Conservation (phyloP, 225 moss, liverwort and hornwort genomes). For the Pseudoscleropodium purum region DNA sequence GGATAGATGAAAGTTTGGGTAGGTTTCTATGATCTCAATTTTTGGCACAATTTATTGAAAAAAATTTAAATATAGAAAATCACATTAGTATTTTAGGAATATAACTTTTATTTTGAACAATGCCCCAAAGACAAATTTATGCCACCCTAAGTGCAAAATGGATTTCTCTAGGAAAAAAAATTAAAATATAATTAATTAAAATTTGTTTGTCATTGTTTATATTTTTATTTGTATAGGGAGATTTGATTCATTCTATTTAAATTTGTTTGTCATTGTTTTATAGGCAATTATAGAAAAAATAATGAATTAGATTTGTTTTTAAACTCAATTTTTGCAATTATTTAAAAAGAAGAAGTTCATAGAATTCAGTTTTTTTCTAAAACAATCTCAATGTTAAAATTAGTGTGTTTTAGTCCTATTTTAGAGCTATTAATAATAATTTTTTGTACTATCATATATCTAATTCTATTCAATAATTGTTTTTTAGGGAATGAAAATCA, state of each 20-base stretch:
- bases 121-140: not conserved
- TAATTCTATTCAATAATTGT: not conserved
- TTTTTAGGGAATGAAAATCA: not conserved
- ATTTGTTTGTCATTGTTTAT: not conserved
- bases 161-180: fast-evolving
- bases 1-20: not conserved
- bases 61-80: not conserved
- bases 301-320: not conserved
- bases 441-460: fast-evolving
- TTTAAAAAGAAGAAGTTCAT: fast-evolving
- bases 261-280: not conserved
- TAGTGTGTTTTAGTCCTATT: not conserved
- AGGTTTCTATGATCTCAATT: not conserved
- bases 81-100: no score
- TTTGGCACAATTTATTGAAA: not conserved
- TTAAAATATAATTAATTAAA: not conserved
- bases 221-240: not conserved
- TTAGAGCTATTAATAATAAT: not conserved
- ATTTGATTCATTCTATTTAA: not conserved
- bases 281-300: fast-evolving
- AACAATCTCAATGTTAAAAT: fast-evolving
- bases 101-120: not conserved
- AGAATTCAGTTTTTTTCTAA: fast-evolving
- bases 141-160: fast-evolving
- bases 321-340: not conserved